Evolutionary conservation across 140 eudicot species (phyloP).

Genomic region (Bidens hawaiensis): DNA sequence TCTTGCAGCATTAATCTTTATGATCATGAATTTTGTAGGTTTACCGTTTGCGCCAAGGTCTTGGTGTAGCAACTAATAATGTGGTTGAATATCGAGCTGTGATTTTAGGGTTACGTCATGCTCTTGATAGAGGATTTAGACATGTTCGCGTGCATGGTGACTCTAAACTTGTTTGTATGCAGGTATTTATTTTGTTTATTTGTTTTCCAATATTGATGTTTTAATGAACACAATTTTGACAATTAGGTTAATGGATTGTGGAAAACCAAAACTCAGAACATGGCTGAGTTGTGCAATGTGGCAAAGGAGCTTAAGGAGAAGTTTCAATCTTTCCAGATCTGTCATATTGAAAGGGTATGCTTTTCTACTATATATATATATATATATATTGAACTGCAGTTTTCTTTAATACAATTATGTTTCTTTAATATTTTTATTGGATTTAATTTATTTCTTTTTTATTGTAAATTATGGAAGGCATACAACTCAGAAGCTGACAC

Average conservation of each 20-base stretch:
- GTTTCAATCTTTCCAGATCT: conserved; percentile 62
- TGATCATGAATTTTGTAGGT: conserved; percentile 43
- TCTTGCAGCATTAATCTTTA: not conserved
- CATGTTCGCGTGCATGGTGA: conserved; percentile 75
- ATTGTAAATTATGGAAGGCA: conserved; percentile 35
- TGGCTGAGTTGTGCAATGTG: conserved; percentile 79
- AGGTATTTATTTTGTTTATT: conserved; percentile 33
- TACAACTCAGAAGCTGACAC: conserved; percentile 73
- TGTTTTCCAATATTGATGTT: not conserved
- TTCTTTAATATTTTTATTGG: not conserved
- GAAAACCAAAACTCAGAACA: conserved; percentile 76
- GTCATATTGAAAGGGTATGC: conserved; percentile 80
- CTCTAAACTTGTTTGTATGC: conserved; percentile 89
- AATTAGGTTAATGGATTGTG: conserved; percentile 78
- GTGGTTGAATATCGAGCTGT: conserved; percentile 87
- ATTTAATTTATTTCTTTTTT: not conserved
- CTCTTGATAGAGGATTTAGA: conserved; percentile 67
- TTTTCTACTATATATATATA: too few species aligned
- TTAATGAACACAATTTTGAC: not conserved
- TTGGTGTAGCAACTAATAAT: conserved; percentile 80
- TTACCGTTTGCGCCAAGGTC: conserved; percentile 80
- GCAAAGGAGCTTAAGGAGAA: conserved; percentile 74
- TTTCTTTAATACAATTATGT: not conserved
- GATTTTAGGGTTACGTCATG: conserved; percentile 71
- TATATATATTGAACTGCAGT: too few species aligned